Evolutionary conservation across 1,139 yeast species (phyloP), one percentile per base, ranked within the genome.

Genomic region (Petasospora rhodanensis): DNA sequence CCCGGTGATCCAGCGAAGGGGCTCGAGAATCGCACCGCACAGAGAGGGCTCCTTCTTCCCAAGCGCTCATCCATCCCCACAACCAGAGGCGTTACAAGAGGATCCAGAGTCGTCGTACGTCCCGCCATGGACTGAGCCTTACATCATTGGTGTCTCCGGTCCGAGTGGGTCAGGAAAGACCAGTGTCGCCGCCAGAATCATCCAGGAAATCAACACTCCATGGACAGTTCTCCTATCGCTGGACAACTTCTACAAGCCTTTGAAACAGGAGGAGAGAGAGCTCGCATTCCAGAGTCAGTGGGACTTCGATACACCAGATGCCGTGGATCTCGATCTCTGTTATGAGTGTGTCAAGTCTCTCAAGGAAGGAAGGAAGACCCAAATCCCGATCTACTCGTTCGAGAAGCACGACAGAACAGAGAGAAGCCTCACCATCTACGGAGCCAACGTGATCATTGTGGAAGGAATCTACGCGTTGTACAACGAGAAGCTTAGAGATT

Each of bases 41-140:
- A n/a, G n/a, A n/a, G n/a, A n/a, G n/a, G n/a, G n/a, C n/a, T n/a
- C n/a, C n/a, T n/a, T n/a, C n/a, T n/a, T n/a, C n/a, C n/a, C n/a
- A n/a, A n/a, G n/a, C n/a, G n/a, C n/a, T n/a, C n/a, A n/a, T n/a
- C n/a, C n/a, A n/a, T n/a, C n/a, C n/a, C n/a, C n/a, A n/a, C n/a
- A n/a, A n/a, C n/a, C n/a, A n/a, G n/a, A n/a, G n/a, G n/a, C n/a
- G n/a, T n/a, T n/a, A n/a, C n/a, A n/a, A n/a, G n/a, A n/a, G n/a
- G n/a, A n/a, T n/a, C n/a, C n/a, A n/a, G n/a, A n/a, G n/a, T n/a
- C n/a, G n/a, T n/a, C n/a, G n/a, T 83, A 84, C 52, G 72, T 75
- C 12, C 97, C 97, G 3, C 97, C 97, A 16, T 91, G 97, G 97
- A 79, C 86, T 2, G 87, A 86, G 40, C 97, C 97, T 0, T 91